Base-by-base conservation (phyloP, 140 eudicot species). In the Stevia rebaudiana region DNA sequence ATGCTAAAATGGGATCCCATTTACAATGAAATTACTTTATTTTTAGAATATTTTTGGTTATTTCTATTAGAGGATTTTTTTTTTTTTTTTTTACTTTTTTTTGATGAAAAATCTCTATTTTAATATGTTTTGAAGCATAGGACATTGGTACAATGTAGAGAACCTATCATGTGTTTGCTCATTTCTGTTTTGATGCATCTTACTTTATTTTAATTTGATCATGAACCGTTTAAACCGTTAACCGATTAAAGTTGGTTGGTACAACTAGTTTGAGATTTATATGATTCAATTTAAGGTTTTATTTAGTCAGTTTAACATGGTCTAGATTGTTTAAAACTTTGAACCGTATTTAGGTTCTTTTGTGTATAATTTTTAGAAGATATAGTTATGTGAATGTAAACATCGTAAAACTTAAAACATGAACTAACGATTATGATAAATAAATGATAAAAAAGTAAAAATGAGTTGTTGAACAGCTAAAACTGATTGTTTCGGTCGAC, bases 1-100 rank as follows among this genome's bases (percentile, higher is more conserved):
- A 58, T 81, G 75, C 77, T 79, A 75, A 69, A 69, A 37, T 79
- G 79, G 80, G 65, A 73, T 78, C 74, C 79, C 65, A 63, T 69
- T 73, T 66, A 73, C 72, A 59, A 65, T 68, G 63, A 44, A 52
- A 47, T 70, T 57, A 28, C 79, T 74, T 61, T 67, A 67, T 65
- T 23, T 74, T 74, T 51, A 49, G 33, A 46, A 74, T 48, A 17
- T 40, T 28, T 28, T 51, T 71, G 36, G 41, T 43, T 63, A 23
- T 23, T 46, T 48, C 60, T 12, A 11, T 16, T 22, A 0, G 4
- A 21, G 13, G 8, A 13, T 62, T 16, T 10, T 3, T 5, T 8
- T 23, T 72, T 72, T 10, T 0, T 51, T 23, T 72, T 72, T 10
- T 0, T 51, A 30, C 9, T 71, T 36, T 43, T 24, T 51, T 30